Base-by-base conservation (phyloP, 148 eudicot genomes). In the Bassia scoparia region DNA sequence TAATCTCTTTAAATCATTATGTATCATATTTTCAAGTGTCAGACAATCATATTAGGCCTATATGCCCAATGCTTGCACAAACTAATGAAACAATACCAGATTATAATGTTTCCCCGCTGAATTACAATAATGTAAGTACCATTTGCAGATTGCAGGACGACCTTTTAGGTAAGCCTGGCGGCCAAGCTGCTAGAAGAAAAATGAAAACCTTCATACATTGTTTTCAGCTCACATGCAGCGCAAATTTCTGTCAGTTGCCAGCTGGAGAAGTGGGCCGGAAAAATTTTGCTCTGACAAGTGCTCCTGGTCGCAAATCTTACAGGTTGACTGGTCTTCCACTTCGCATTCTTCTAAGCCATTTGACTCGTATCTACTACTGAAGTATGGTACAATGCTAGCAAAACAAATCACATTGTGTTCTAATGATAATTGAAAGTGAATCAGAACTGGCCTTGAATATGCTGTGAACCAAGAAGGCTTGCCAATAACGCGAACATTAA, bases 271-370 rank as follows among this genome's bases (percentile, higher is more conserved):
- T 70, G 96, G 94, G 34, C 87, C 83, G 29, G 92, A 97, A 67
- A 96, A 89, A 77, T 96, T 96, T 96, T 80, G 97, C 99, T 46
- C 99, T 75, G 99, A 96, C 81, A 92, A 96, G 83, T 96, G 99
- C 79, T 89, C 97, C 92, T 24, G 80, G 87, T 41, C 84, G 94
- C 74, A 79, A 83, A 53, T 96, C 83, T 90, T 96, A 83, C 97
- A 96, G 89, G 97, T 96, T 70, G 56, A 48, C 23, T 35, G 35
- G n/a, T 53, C 49, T 33, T 74, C 44, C 33, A n/a, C n/a, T n/a
- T n/a, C n/a, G n/a, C n/a, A n/a, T n/a, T n/a, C n/a, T n/a, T n/a
- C n/a, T n/a, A n/a, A n/a, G n/a, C n/a, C n/a, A n/a, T n/a, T n/a
- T n/a, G n/a, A n/a, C n/a, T n/a, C n/a, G n/a, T n/a, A n/a, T n/a